Evolutionary conservation across 192 early-diverging fungal genomes (phyloP), one percentile per base, ranked within the genome.

Genomic region (Coemansia sp.): DNA sequence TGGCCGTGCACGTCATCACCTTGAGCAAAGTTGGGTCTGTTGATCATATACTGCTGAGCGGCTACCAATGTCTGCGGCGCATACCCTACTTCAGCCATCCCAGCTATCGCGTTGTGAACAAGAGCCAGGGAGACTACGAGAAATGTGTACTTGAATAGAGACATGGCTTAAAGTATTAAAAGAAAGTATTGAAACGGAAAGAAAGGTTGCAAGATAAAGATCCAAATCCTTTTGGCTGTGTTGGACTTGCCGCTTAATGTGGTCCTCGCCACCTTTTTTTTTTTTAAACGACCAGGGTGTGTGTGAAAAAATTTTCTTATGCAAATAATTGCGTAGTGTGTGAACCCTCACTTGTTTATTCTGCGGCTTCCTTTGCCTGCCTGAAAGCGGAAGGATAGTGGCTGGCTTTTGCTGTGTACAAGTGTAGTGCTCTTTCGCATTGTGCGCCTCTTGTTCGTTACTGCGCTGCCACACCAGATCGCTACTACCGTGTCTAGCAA

Each of bases 41-140:
- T 63, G 2, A 44, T 53, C 11, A 63, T 70, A 34, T 76, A 81
- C 74, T 73, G 70, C 41, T 81, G 69, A 27, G 70, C 65, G 11
- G 70, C 78, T 23, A 81, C 61, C 27, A 66, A 25, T 5, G 57
- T 46, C 48, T 81, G 74, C 21, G 75, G 78, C 21, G 70, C 69
- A 60, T 81, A 81, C 4, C 78, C 78, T 21, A 76, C 78, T 31
- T 81, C 78, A 32, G 31, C 66, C 15, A 32, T 58, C 4, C 34
- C 15, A 7, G 55, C 55, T 17, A 58, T 15, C 5, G 55, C 34
- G 29, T 15, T 58, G 6, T 29, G 29, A 1, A 12, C 55, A 17
- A 58, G 6, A 15, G 55, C 29, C 31, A 58, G 55, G 6, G 31
- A 17, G 15, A 17, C 55, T 17, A 31, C 55, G 15, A 58, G 2